Evolutionary conservation across 176 grass and related monocot species (phyloP).

Genomic region (Musa troglodytarum): DNA sequence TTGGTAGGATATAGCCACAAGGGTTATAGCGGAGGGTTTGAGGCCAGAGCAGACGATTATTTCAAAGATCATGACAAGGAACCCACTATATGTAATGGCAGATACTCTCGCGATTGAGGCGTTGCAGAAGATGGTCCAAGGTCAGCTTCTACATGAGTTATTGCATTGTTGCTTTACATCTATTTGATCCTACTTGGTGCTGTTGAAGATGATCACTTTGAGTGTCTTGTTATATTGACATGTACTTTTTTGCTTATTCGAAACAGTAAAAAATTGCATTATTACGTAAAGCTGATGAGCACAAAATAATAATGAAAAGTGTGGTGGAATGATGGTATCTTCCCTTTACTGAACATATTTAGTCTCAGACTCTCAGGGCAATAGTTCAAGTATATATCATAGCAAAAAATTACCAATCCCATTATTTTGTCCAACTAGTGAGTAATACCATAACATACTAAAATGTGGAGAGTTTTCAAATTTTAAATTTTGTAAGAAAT

Average conservation of each 20-base stretch:
- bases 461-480: too few species aligned
- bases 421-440: too few species aligned
- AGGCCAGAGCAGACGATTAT: constrained; percentile 76
- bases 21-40: constrained; percentile 84
- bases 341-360: neutral
- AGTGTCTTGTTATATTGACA: neutral
- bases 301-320: neutral
- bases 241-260: neutral
- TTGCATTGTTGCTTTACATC: neutral
- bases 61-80: constrained; percentile 93
- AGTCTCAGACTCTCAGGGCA: too few species aligned
- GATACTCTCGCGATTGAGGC: constrained; percentile 82
- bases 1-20: constrained; percentile 72
- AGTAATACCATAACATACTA: too few species aligned
- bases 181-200: neutral
- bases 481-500: too few species aligned
- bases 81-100: constrained; percentile 63
- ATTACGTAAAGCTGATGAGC: neutral
- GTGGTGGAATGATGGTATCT: neutral
- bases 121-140: constrained; percentile 97
- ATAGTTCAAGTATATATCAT: too few species aligned
- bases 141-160: constrained; percentile 25
- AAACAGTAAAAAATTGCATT: neutral
- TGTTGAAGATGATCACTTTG: neutral
- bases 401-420: too few species aligned